These are phyloP conservation scores for Chytriomyces sp. DNA, from an alignment of 192 early-diverging fungal genomes.

Conservation along the genomic window DNA sequence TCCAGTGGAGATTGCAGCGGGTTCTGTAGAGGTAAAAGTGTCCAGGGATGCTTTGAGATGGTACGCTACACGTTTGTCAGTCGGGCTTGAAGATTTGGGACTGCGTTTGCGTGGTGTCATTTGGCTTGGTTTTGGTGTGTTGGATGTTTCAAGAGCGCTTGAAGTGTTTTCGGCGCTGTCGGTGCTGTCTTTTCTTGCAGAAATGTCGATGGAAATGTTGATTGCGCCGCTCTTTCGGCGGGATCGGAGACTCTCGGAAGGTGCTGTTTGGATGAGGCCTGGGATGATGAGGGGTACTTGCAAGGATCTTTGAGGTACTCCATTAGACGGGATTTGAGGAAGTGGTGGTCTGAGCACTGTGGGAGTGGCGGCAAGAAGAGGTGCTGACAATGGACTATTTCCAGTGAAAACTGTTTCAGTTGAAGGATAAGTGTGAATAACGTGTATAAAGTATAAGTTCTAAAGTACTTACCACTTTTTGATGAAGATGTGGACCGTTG, in stretches of 20 bases:
- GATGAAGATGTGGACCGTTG: not conserved
- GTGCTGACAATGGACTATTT: not conserved
- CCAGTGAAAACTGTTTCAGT: not conserved
- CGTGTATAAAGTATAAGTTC: not conserved
- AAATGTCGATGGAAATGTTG: too few species aligned
- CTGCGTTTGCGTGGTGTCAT: not conserved
- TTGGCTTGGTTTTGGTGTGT: too few species aligned
- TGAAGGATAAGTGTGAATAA: not conserved
- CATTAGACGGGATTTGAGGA: not conserved
- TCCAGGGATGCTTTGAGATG: constrained; percentile 30
- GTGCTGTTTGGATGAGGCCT: not conserved
- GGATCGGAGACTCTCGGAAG: not conserved
- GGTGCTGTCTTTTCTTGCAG: too few species aligned
- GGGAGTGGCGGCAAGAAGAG: not conserved
- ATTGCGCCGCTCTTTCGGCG: too few species aligned
- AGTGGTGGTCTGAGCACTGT: not conserved
- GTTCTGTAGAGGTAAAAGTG: constrained; percentile 10
- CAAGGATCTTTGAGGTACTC: too few species aligned
- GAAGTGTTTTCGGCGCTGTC: too few species aligned
- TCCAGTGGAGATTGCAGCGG: not conserved
- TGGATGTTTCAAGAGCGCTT: too few species aligned
- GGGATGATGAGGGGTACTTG: not conserved
- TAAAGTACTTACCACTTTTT: not conserved
- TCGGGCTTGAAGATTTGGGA: not conserved
- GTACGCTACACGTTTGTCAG: constrained; percentile 6